Evolutionary conservation across 345 rosid genomes (phyloP).

Genomic region (Rubroshorea leprosula): DNA sequence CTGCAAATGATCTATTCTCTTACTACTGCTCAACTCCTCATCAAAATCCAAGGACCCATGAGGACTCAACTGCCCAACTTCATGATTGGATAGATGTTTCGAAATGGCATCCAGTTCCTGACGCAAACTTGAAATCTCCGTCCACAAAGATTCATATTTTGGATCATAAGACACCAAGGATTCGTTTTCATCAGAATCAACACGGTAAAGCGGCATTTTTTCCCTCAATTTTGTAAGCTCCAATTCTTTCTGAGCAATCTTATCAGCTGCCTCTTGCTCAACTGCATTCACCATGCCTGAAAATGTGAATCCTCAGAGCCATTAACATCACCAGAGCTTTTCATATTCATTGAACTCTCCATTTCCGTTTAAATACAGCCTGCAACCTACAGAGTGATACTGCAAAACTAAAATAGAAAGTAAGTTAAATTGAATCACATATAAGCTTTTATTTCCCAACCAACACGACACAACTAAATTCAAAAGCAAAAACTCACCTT

Average conservation of each 20-base stretch:
- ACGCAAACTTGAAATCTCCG: conserved; percentile 59
- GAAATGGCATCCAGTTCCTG: conserved; percentile 61
- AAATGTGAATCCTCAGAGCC: conserved; percentile 14
- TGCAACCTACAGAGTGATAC: conserved; percentile 7
- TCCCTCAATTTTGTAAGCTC: conserved; percentile 54
- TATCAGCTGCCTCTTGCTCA: conserved; percentile 60
- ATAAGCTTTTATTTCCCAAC: background rate
- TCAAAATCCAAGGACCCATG: conserved; percentile 47
- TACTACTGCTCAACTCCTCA: conserved; percentile 31
- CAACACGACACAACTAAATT: conserved; percentile 4
- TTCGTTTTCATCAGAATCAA: conserved; percentile 27
- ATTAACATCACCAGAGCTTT: conserved; percentile 24
- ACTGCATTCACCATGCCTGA: conserved; percentile 61
- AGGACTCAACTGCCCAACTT: conserved; percentile 40
- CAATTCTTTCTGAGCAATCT: conserved; percentile 54
- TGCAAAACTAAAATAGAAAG: background rate
- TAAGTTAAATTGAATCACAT: background rate
- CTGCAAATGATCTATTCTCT: conserved; percentile 39
- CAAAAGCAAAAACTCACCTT: background rate
- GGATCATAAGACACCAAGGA: conserved; percentile 12
- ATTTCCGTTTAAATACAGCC: conserved; percentile 17
- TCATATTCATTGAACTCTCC: conserved; percentile 26
- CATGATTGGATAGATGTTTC: conserved; percentile 42
- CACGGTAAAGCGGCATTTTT: conserved; percentile 25
- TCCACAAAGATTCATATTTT: conserved; percentile 12